Evolutionary conservation across 306 rosid species (phyloP), one percentile per base, ranked within the genome.

Genomic region (Dryas alaskensis): DNA sequence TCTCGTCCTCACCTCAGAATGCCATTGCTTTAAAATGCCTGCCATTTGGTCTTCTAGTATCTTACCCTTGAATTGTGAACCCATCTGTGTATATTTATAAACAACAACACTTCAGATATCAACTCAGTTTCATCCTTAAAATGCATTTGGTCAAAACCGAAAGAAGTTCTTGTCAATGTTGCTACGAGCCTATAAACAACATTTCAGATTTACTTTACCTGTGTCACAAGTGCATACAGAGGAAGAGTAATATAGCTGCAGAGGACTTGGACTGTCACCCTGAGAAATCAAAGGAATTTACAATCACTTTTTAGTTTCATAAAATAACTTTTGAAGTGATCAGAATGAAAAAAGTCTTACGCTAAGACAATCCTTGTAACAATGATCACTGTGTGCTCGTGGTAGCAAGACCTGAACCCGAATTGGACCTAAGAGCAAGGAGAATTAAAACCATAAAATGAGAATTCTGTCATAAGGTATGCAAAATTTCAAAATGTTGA

Each of bases 211-310:
- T 37, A 39, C 31, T 42, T 78, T 49, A 74, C 86, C 86, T 83
- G 79, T 72, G 81, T 83, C 25, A 83, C 83, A 39, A 83, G 86
- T 54, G 86, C 81, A 67, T 79, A 83, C 43, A 83, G 81, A 42
- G 86, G 86, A 61, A 79, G 86, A 42, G 86, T 83, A 40, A 79
- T 67, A 49, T 83, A 83, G 83, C 76, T 79, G 78, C 81, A 83
- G 45, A 83, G 72, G 46, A 83, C 73, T 72, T 83, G 86, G 22
- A 67, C 69, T 0, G 42, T 8, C 53, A 83, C 79, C 54, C 86
- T 83, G 81, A 49, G 8, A 59, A 65, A 46, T 25, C 17, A 46
- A 22, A 12, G 57, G 40, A 16, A 57, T 45, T 45, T 44, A 22
- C 8, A 14, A n/a, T 70, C 75, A 39, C 31, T 14, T 19, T 46